phyloP scores from a whole-genome alignment of 192 early-diverging fungal species.

The Backusella liffmaniae region DNA sequence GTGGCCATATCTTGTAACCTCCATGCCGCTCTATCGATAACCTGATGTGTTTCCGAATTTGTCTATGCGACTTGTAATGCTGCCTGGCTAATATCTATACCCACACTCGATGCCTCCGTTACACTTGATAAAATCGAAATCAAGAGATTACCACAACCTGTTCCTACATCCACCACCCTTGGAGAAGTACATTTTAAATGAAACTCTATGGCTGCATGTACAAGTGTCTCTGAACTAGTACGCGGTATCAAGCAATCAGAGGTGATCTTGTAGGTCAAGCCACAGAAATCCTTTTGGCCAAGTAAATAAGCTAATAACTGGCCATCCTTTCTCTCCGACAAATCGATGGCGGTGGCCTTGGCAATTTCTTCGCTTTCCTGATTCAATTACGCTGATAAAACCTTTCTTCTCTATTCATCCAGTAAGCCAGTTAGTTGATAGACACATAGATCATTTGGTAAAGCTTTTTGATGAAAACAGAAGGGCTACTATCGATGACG shows the following conservation, averaged over 20 bases:
- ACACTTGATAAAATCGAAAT: no score
- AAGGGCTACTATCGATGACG: no score
- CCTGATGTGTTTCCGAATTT: no score
- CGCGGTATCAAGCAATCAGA: slow-evolving; percentile 70
- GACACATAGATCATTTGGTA: no score
- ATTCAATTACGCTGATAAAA: slow-evolving; percentile 43
- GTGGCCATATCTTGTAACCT: no score
- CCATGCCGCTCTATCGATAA: no score
- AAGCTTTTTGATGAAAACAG: no score
- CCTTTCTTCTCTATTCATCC: slow-evolving; percentile 47
- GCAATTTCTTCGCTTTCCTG: slow-evolving; percentile 44
- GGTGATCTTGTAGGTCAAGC: slow-evolving; percentile 54
- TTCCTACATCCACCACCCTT: slow-evolving; percentile 68
- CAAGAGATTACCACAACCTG: slow-evolving; percentile 73
- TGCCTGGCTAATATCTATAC: no score
- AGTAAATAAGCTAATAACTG: slow-evolving; percentile 48
- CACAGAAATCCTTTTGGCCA: slow-evolving; percentile 60
- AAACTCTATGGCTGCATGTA: slow-evolving; percentile 43
- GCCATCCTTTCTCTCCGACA: slow-evolving; percentile 24
- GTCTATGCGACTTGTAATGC: no score
- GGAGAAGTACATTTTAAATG: slow-evolving; percentile 1
- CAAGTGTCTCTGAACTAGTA: slow-evolving; percentile 65
- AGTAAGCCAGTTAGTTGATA: no score
- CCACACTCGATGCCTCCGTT: no score
- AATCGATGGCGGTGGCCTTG: slow-evolving; percentile 25